Evolutionary conservation across 768 basidiomycete species (phyloP).

Genomic region (Mycena vitilis): DNA sequence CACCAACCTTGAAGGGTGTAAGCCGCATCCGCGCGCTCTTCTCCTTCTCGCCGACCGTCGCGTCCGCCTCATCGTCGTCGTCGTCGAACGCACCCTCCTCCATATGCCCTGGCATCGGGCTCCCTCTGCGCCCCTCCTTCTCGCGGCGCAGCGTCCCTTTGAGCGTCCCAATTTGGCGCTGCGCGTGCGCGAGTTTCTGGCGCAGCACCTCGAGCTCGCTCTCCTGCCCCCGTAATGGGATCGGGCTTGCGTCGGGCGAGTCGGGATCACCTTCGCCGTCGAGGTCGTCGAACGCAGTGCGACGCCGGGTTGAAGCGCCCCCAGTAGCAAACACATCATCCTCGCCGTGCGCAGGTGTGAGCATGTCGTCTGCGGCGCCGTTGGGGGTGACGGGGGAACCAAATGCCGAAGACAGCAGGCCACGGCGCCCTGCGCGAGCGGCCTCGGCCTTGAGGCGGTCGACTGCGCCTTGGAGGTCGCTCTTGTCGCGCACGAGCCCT

Average conservation of each 20-base stretch:
- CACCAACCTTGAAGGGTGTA: conserved; percentile 68
- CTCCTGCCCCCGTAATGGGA: conserved; percentile 38
- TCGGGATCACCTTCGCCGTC: conserved; percentile 60
- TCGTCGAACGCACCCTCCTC: conserved; percentile 58
- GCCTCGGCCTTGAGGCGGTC: conserved; percentile 82
- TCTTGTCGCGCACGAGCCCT: conserved; percentile 90
- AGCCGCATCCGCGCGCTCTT: conserved; percentile 52
- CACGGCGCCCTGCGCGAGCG: conserved; percentile 67
- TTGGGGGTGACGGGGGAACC: conserved; percentile 83
- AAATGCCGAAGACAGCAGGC: conserved; percentile 61
- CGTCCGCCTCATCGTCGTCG: conserved; percentile 60
- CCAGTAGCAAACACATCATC: conserved; percentile 77
- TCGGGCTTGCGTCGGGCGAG: conserved; percentile 72
- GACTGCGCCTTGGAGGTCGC: conserved; percentile 85
- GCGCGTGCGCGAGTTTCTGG: conserved; percentile 86
- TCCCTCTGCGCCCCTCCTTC: conserved; percentile 79
- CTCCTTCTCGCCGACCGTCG: conserved; percentile 48
- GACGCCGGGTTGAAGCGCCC: conserved; percentile 72
- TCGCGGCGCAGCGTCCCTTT: conserved; percentile 84
- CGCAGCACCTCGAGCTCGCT: conserved; percentile 84
- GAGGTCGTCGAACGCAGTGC: conserved; percentile 61
- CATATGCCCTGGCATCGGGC: conserved; percentile 54
- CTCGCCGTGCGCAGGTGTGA: conserved; percentile 70
- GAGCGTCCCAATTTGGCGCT: conserved; percentile 85
- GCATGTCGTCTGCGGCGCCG: conserved; percentile 56